Conservation (phyloP, 305 asterid genomes). For the Fraxinus platypoda region DNA sequence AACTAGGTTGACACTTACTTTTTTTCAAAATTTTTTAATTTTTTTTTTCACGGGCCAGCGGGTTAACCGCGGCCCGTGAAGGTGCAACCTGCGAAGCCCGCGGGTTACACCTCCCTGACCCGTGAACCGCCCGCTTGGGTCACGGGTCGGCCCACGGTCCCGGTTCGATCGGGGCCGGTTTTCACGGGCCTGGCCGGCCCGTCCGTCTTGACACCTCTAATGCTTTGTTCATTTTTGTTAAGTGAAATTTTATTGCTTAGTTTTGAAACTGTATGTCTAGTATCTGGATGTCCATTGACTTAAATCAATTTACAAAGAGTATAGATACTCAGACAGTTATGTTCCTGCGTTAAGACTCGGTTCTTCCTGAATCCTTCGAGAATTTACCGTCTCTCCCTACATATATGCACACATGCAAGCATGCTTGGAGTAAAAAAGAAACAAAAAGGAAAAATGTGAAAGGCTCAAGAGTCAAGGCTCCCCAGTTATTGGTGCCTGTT, state of each 20-base stretch:
- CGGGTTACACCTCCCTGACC: too few species aligned
- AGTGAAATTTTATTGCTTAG: background rate
- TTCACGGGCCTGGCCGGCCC: too few species aligned
- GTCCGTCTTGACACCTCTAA: too few species aligned
- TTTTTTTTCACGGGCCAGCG: too few species aligned
- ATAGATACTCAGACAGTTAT: background rate
- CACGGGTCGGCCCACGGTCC: too few species aligned
- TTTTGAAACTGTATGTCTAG: background rate
- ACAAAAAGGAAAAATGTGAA: background rate
- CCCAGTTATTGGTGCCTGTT: background rate
- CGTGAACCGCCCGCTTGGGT: too few species aligned
- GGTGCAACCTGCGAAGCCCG: too few species aligned
- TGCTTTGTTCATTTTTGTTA: background rate
- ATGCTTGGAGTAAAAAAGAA: background rate
- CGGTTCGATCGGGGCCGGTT: too few species aligned
- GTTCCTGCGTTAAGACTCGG: background rate
- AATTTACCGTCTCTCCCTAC: background rate
- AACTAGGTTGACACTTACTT: too few species aligned
- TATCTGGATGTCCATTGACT: background rate
- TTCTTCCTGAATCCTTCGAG: background rate
- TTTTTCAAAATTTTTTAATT: too few species aligned
- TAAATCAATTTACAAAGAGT: background rate
- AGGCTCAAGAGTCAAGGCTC: background rate
- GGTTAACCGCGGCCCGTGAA: too few species aligned
- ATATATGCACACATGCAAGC: background rate